phyloP scores from a whole-genome alignment of 306 rosid species.

The Alnus glutinosa region DNA sequence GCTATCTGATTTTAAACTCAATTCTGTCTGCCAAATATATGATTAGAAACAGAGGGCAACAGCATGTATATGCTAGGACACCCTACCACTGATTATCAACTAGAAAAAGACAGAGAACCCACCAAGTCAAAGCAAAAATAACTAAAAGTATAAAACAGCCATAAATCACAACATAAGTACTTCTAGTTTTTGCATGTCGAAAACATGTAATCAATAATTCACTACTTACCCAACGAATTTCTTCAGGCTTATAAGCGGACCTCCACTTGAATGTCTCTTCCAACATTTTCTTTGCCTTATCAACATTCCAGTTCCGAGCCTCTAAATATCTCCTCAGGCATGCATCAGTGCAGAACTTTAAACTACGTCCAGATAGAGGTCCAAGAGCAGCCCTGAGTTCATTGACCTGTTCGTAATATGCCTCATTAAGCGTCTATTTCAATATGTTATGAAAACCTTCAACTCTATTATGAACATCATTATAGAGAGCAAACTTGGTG shows the following conservation, averaged over 20 bases:
- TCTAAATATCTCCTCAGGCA: constrained; percentile 82
- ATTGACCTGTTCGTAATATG: constrained; percentile 48
- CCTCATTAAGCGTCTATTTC: constrained; percentile 6
- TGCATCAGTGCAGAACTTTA: constrained; percentile 67
- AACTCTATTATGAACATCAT: background rate
- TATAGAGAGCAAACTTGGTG: background rate
- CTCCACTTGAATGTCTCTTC: constrained; percentile 88
- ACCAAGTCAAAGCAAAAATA: background rate
- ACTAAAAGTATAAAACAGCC: background rate
- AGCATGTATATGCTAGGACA: background rate
- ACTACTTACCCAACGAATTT: constrained; percentile 82
- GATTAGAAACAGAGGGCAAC: background rate
- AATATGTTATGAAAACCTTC: background rate
- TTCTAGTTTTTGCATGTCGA: background rate
- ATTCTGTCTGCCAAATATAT: background rate
- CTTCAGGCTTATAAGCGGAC: constrained; percentile 77
- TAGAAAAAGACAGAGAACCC: background rate
- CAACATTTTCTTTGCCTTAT: constrained; percentile 80
- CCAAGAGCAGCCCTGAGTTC: constrained; percentile 70
- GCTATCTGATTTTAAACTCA: background rate
- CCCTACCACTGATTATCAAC: background rate
- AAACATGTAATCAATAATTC: constrained; percentile 1
- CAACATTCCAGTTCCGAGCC: constrained; percentile 80
- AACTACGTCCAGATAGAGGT: constrained; percentile 58
- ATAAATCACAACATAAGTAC: background rate